Conservation (phyloP, 768 basidiomycete species). For the Amyloporia xantha region DNA sequence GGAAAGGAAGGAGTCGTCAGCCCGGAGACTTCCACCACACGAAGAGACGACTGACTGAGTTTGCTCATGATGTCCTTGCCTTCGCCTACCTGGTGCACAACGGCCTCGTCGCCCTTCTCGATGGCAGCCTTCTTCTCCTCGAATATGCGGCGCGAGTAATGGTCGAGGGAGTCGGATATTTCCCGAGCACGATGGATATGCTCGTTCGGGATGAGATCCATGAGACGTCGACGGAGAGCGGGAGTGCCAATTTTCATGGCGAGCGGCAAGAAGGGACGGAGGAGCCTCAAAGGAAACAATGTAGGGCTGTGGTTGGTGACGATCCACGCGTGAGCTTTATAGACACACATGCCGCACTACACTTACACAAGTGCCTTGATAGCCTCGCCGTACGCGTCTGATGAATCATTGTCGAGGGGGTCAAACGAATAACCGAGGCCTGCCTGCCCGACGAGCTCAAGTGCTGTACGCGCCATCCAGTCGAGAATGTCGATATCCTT, state of each 20-base stretch:
- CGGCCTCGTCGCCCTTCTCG: constrained; percentile 20
- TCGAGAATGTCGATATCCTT: constrained; percentile 20
- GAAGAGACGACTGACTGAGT: constrained; percentile 30
- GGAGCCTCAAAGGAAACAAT: constrained; percentile 35
- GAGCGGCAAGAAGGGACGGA: constrained; percentile 41
- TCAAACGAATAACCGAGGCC: constrained; percentile 38
- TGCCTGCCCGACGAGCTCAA: constrained; percentile 38
- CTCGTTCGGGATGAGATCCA: constrained; percentile 33
- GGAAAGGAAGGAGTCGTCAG: not conserved
- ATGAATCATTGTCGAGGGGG: constrained; percentile 26
- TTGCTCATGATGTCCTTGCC: constrained; percentile 48
- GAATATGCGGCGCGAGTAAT: constrained; percentile 35
- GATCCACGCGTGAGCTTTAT: not conserved
- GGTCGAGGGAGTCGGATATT: constrained; percentile 43
- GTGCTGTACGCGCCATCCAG: constrained; percentile 23
- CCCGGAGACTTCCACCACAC: not conserved
- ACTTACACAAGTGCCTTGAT: constrained; percentile 25
- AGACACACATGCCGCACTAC: too few species aligned
- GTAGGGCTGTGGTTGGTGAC: constrained; percentile 31
- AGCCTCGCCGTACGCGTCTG: constrained; percentile 6
- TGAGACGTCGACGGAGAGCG: constrained; percentile 35
- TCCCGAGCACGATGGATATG: constrained; percentile 36
- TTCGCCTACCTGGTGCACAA: constrained; percentile 20
- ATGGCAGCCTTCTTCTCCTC: constrained; percentile 29
- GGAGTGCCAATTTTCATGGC: constrained; percentile 36